phyloP scores from a whole-genome alignment of 208 protist species.

The Trypanosomatidae sp. region DNA sequence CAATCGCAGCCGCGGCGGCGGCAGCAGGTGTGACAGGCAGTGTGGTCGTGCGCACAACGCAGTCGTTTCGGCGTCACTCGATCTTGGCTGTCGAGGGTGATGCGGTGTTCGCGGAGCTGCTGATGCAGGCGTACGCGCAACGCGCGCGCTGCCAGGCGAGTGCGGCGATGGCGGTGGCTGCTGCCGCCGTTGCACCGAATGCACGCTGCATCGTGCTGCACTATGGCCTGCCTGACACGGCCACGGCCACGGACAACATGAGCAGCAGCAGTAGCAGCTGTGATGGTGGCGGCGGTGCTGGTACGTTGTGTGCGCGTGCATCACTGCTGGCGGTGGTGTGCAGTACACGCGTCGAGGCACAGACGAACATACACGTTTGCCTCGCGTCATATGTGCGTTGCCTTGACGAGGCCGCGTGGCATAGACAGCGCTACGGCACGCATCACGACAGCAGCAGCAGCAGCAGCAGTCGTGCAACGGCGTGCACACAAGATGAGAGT shows the following conservation, averaged over 20 bases:
- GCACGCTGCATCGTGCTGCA: conserved; percentile 74
- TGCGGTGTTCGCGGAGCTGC: conserved; percentile 48
- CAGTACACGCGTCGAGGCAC: conserved; percentile 33
- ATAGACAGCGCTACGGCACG: conserved; percentile 25
- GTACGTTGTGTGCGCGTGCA: conserved; percentile 15
- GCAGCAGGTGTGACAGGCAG: neutral
- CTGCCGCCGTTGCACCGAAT: conserved; percentile 24
- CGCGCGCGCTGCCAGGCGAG: neutral
- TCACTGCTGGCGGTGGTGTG: conserved; percentile 53
- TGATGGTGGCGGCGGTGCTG: neutral
- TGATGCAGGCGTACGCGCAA: conserved; percentile 24
- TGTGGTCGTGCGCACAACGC: neutral
- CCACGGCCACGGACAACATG: neutral
- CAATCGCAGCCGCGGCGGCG: conserved; percentile 1
- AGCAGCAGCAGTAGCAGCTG: too few relatives aligned
- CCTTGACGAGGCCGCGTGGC: conserved; percentile 63
- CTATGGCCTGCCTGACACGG: conserved; percentile 28
- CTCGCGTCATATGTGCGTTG: conserved; percentile 75
- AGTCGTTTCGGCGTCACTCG: conserved; percentile 46
- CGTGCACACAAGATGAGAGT: neutral
- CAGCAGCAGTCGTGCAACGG: neutral
- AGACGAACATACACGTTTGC: conserved; percentile 34
- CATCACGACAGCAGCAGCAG: conserved; percentile 5
- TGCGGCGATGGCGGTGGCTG: neutral
- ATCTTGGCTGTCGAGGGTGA: conserved; percentile 79